Evolutionary conservation across 2,329 filamentous ascomycete genomes (phyloP).

Genomic region (Botryotinia calthae): DNA sequence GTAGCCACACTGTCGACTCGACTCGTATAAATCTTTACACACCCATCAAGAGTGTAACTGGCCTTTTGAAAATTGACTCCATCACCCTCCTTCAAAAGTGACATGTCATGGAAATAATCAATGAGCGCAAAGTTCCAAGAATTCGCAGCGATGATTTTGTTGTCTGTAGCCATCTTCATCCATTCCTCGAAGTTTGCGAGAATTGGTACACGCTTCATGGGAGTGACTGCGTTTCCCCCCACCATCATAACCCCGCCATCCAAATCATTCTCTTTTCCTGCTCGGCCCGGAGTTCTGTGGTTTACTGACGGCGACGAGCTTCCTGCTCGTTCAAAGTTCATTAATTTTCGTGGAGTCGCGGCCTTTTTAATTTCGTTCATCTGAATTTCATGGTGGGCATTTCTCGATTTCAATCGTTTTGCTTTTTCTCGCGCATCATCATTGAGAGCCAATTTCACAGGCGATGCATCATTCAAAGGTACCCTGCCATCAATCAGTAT

Average conservation of each 20-base stretch:
- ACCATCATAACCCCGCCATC: constrained; percentile 64
- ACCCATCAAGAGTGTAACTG: constrained; percentile 94
- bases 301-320: constrained; percentile 56
- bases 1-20: constrained; percentile 97
- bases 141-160: constrained; percentile 97
- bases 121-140: constrained; percentile 99
- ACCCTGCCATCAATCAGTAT: constrained; percentile 56
- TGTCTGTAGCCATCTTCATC: constrained; percentile 99
- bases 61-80: constrained; percentile 98
- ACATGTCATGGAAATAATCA: constrained; percentile 99
- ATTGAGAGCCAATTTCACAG: constrained; percentile 70
- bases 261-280: constrained; percentile 44
- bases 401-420: constrained; percentile 78
- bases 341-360: constrained; percentile 67
- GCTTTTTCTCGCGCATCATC: constrained; percentile 94
- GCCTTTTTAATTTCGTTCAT: constrained; percentile 88
- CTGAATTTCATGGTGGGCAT: constrained; percentile 84
- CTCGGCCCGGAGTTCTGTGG: constrained; percentile 52
- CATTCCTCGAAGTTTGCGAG: constrained; percentile 98
- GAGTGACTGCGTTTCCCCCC: constrained; percentile 76
- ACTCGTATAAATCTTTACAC: constrained; percentile 99
- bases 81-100: constrained; percentile 89
- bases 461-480: constrained; percentile 90
- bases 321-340: constrained; percentile 57
- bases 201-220: constrained; percentile 93